phyloP scores from a whole-genome alignment of 75 land plant species.

The Pinus albicaulis region DNA sequence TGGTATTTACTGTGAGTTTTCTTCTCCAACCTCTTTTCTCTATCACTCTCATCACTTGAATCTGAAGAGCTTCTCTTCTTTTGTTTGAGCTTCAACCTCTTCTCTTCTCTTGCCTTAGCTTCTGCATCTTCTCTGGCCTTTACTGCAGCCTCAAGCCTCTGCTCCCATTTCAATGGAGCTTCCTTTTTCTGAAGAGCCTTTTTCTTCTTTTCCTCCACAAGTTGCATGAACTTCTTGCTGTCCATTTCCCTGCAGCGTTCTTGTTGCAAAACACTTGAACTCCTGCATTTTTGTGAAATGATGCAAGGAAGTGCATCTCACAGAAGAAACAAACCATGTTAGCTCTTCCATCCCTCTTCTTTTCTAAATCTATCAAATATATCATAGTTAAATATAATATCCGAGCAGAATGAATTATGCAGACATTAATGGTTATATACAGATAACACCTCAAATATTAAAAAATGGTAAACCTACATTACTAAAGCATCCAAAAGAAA shows the following conservation, averaged over 20 bases:
- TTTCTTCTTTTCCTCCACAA: slow-evolving; percentile 90
- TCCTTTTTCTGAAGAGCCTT: slow-evolving; percentile 74
- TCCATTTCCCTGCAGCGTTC: slow-evolving; percentile 51
- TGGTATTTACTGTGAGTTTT: slow-evolving; percentile 48
- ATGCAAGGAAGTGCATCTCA: slow-evolving; percentile 98
- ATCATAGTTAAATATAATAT: too few relatives aligned
- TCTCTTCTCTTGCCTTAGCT: slow-evolving; percentile 48
- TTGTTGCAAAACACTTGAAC: slow-evolving; percentile 30
- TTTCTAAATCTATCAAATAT: too few relatives aligned
- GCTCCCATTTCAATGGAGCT: slow-evolving; percentile 92
- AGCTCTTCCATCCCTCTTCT: slow-evolving; percentile 30
- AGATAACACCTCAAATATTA: too few relatives aligned
- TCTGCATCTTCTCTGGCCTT: slow-evolving; percentile 77
- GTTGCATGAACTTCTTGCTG: slow-evolving; percentile 74
- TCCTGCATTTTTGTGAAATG: slow-evolving; percentile 81
- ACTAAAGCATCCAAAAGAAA: too few relatives aligned
- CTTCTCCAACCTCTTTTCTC: slow-evolving; percentile 30
- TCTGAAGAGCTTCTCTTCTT: slow-evolving; percentile 48
- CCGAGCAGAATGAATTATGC: too few relatives aligned
- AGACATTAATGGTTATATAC: too few relatives aligned
- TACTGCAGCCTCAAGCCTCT: slow-evolving; percentile 79
- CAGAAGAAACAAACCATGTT: slow-evolving; percentile 80
- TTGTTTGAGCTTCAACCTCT: slow-evolving; percentile 28
- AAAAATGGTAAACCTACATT: too few relatives aligned
- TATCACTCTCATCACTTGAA: slow-evolving; percentile 46